Base-by-base conservation (phyloP, 2,329 filamentous ascomycete genomes). In the Penicillium thymicola region DNA sequence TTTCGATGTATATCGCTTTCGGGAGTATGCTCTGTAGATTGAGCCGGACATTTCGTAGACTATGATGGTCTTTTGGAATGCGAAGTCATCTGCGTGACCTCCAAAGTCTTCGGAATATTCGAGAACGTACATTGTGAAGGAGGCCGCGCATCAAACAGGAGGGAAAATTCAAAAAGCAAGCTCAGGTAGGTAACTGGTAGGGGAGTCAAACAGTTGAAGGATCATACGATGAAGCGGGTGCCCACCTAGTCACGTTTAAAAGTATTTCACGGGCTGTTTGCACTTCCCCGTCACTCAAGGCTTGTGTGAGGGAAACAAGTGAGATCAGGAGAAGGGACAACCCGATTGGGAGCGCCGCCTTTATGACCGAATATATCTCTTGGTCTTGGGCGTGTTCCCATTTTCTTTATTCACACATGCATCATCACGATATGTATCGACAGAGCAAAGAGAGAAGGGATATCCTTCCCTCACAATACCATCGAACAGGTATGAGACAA, bases 41-140 rank as follows among this genome's bases (percentile, higher is more conserved):
- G 32, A 27, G 21, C 55, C 55, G 18, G 34, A 25, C 18, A 43
- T 21, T 30, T 49, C 25, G 34, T 57, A 57, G 27, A 57, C 45
- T 23, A 55, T n/a, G 27, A 16, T 40, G 6, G 55, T 49, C 18
- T 23, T 49, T 21, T 49, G 23, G 27, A 57, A 55, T n/a, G 38
- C 32, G 13, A 44, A 47, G 8, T 9, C n/a, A 27, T 49, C 27
- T 21, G 27, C 25, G 5, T 36, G 40, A 11, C 51, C 38, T 16
- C 44, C 55, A 21, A 50, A 57, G 16, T 57, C 51, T 30, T 45
- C 55, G 27, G 45, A 38, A 30, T 16, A 55, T 54, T 57, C 44
- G 18, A 55, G 44, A 27, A 57, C 6, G 11, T 45, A 25, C 51
- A 57, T 57, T 38, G 18, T 18, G 40, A 21, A 28, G 32, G 32